Evolutionary conservation across 164 flowering plant genomes (phyloP), one percentile per base, ranked within the genome.

Genomic region (Warburgia ugandensis): DNA sequence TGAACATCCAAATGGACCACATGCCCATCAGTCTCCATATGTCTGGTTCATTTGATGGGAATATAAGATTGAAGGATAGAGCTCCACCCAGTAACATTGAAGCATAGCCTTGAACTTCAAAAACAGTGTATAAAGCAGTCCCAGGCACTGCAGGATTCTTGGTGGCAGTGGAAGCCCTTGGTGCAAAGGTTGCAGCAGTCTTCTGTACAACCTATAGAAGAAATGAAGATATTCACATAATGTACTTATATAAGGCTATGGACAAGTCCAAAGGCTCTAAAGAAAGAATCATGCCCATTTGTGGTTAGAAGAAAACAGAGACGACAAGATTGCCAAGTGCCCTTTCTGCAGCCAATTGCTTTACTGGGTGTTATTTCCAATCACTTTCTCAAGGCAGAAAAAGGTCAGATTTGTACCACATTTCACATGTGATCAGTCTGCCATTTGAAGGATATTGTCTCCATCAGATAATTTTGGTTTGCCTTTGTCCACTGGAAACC

Each of bases 1-100:
- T 87, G 77, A 91, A 87, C 98, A 91, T 86, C 96, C 97, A 91
- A 52, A 91, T 81, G 44, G 97, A 91, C 97, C 97, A 91, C 97
- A 91, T 91, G 57, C 97, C 97, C 96, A 91, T 91, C 29, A 91
- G 65, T 67, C 97, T 79, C 97, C 98, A 91, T 27, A 91, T 52
- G 61, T 91, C 98, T 4, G 96, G 98, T 60, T 91, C 94, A 54
- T 76, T 80, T 20, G 96, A 91, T 44, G 96, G 94, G 62, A 91
- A 87, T 56, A 87, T 43, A 33, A 91, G 80, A 62, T 91, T 91
- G 79, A 91, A 91, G 5, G 95, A 91, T 16, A 91, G 84, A 52
- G 66, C 90, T 55, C 98, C 96, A 27, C 98, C 98, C 4, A 85
- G 20, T 64, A 85, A 45, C 86, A 91, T 80, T n/a, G 92, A 84